Evolutionary conservation across 768 basidiomycete species (phyloP).

Genomic region (Suillus weaverae): DNA sequence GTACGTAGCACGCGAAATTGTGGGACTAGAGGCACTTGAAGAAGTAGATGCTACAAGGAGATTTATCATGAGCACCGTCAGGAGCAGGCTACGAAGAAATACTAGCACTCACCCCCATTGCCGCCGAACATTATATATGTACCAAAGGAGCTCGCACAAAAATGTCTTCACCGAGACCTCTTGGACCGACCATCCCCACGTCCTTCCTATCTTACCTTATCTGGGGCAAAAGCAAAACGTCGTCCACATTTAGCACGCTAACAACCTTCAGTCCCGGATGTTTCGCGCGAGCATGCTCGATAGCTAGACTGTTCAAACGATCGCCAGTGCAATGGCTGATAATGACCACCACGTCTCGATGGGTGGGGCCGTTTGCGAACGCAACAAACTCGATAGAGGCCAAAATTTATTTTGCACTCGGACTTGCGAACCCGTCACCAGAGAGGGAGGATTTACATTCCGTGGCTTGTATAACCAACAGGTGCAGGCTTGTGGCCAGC

Average conservation of each 20-base stretch:
- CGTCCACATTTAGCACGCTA: conserved; percentile 55
- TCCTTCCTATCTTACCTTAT: conserved; percentile 12
- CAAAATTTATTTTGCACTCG: conserved; percentile 59
- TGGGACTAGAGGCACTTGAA: conserved; percentile 11
- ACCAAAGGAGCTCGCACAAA: conserved; percentile 57
- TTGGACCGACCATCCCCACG: conserved; percentile 43
- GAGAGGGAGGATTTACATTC: conserved; percentile 55
- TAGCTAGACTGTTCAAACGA: conserved; percentile 55
- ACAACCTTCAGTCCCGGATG: conserved; percentile 37
- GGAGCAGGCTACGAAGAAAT: not conserved
- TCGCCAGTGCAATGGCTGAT: conserved; percentile 57
- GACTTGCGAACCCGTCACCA: conserved; percentile 65
- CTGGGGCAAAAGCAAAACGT: conserved; percentile 46
- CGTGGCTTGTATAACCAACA: conserved; percentile 55
- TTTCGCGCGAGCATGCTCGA: conserved; percentile 47
- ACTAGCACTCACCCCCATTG: conserved; percentile 31
- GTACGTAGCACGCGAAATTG: conserved; percentile 18
- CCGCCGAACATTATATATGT: conserved; percentile 40
- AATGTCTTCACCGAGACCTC: conserved; percentile 50
- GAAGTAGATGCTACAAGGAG: not conserved
- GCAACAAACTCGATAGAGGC: conserved; percentile 49
- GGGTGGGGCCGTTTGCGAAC: conserved; percentile 16
- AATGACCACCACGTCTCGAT: conserved; percentile 33
- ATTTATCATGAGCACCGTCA: not conserved
- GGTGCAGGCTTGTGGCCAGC: conserved; percentile 64